Base-by-base conservation (phyloP, 2,329 filamentous ascomycete genomes). In the Talaromyces pinophilus region DNA sequence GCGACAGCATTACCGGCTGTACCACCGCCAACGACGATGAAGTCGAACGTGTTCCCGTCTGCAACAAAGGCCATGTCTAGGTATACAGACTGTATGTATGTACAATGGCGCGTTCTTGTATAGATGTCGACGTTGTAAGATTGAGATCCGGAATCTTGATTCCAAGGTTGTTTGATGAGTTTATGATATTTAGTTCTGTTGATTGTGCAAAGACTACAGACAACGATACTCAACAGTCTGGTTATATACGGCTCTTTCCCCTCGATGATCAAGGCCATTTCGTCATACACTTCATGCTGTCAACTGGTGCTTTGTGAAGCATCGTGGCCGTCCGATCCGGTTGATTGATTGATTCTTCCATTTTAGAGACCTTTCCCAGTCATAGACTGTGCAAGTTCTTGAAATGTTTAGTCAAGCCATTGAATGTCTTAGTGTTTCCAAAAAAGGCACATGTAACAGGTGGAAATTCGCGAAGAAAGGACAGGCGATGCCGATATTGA, bases 11-110 rank as follows among this genome's bases (percentile, higher is more conserved):
- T 68, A 28, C 76, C 77, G 62, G 71, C 70, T 11, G 73, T 77
- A 19, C 77, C 77, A 54, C 77, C 75, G 19, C 77, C 77, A 17
- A 78, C 70, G 8, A 79, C 62, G n/a, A 78, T 70, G 46, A 76
- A 77, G 63, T 78, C 76, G 65, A 78, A 65, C 5, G 50, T 35
- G 17, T 54, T 54, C 13, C 50, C 50, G 6, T 54, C 50, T 35
- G 50, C 50, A 35, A 54, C 50, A n/a, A 54, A 54, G 7, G 50
- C 50, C 50, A 54, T 54, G 17, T 48, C 22, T 48, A 25, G 1
- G 15, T 25, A 22, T 48, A 25, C 11, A 48, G 11, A 15, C 5
- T 48, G 46, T 48, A 33, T 19, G 17, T 19, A 35, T 2, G 17
- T 28, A 17, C 7, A 28, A 28, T 11, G 28, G 7, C 17, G 28